A percentile compares a stretch with the other conserved stretches of the same genome.
These are phyloP conservation scores for Pichia nanzhaoensis DNA, from an alignment of 805 yeast genomes.

Conservation along the genomic window DNA sequence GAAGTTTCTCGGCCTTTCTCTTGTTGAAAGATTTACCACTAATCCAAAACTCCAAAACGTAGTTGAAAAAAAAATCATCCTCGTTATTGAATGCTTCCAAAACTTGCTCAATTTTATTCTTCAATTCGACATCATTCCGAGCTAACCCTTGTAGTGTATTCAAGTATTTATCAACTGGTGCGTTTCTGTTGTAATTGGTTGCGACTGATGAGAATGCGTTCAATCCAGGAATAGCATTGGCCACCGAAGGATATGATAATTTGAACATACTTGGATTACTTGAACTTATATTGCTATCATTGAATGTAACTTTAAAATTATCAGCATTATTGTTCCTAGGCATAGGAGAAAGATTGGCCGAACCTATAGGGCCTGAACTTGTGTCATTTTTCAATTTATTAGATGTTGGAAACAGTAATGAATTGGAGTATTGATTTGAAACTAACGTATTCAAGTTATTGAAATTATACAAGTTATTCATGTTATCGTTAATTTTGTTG, in stretches of 20 bases:
- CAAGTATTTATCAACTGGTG: conserved; percentile 25
- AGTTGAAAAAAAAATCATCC: conserved; percentile 29
- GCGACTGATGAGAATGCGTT: conserved; percentile 10
- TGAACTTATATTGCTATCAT: not conserved
- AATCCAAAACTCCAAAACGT: conserved; percentile 30
- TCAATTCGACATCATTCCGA: conserved; percentile 29
- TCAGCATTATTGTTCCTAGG: conserved; percentile 1
- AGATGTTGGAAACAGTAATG: conserved; percentile 20
- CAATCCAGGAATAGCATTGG: conserved; percentile 16
- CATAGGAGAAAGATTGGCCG: conserved; percentile 8
- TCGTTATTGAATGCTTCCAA: conserved; percentile 27
- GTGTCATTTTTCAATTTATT: not conserved
- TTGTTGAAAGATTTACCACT: conserved; percentile 28
- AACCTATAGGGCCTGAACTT: not conserved
- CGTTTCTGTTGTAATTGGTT: conserved; percentile 10
- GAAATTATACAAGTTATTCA: conserved; percentile 25
- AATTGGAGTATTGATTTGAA: conserved; percentile 21
- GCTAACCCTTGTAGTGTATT: conserved; percentile 25
- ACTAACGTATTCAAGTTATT: conserved; percentile 23
- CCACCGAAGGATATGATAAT: conserved; percentile 13
- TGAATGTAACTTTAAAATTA: conserved; percentile 1
- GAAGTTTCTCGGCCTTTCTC: conserved; percentile 20
- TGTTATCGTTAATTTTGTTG: conserved; percentile 18
- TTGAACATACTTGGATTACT: conserved; percentile 11
- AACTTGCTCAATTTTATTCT: conserved; percentile 22